A percentile compares a stretch with the other conserved stretches of the same genome.
These are phyloP conservation scores for Nemania sp. DNA, from an alignment of 2,329 filamentous ascomycete species.

Conservation along the genomic window DNA sequence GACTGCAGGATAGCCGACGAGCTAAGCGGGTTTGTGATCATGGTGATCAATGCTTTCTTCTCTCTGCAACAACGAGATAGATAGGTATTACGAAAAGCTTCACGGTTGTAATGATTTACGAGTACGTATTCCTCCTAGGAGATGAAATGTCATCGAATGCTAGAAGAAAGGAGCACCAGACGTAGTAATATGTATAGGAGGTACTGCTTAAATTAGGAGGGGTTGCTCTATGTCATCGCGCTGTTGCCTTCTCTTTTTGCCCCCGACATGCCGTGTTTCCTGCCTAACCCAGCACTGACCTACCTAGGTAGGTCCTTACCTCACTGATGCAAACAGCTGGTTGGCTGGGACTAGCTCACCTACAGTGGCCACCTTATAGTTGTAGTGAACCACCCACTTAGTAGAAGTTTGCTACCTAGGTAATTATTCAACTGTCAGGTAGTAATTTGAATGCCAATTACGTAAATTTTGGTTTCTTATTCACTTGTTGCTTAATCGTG, in stretches of 20 bases:
- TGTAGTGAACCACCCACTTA: too few species aligned
- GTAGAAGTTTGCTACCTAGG: too few species aligned
- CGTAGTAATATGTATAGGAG: background rate
- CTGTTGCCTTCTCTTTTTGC: constrained; percentile 41
- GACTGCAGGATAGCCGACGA: constrained; percentile 62
- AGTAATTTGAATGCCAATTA: too few species aligned
- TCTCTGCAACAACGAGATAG: background rate
- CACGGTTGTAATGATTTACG: background rate
- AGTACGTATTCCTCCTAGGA: background rate
- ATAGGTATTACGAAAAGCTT: background rate
- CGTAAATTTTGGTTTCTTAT: too few species aligned
- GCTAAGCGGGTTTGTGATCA: constrained; percentile 55
- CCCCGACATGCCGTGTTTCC: constrained; percentile 1
- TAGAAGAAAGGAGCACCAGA: background rate
- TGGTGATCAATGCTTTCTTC: constrained; percentile 24
- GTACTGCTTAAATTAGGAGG: background rate
- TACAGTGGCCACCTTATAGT: too few species aligned
- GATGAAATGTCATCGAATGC: background rate
- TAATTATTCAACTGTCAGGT: too few species aligned
- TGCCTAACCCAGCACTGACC: background rate
- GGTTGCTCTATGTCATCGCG: constrained; percentile 45
- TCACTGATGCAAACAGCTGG: background rate
- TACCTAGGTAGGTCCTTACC: background rate
- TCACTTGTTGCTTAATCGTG: too few species aligned
- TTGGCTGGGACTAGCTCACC: too few species aligned